Conservation (phyloP, 2,329 filamentous ascomycete genomes). For the Botryotinia calthae region DNA sequence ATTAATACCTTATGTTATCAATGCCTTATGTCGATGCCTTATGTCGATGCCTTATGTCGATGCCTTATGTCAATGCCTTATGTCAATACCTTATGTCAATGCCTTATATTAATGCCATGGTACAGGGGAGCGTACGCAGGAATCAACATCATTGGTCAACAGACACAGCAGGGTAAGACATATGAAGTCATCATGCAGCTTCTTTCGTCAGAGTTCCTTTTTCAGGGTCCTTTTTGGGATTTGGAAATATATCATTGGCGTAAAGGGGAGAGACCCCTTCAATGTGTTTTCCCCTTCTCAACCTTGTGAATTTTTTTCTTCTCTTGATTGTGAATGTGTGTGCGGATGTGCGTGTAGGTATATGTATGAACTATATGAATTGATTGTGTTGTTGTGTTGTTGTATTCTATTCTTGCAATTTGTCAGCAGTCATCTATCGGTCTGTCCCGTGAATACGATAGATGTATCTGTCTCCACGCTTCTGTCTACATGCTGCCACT, state of each 20-base stretch:
- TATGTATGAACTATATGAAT: too few relatives aligned
- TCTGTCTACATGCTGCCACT: background rate
- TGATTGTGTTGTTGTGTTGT: too few relatives aligned
- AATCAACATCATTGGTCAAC: background rate
- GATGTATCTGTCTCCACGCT: background rate
- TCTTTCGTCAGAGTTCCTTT: background rate
- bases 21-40: background rate
- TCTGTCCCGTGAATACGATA: background rate
- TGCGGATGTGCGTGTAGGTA: too few relatives aligned
- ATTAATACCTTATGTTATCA: background rate
- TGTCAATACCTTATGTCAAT: background rate
- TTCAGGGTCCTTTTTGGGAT: conserved; percentile 4
- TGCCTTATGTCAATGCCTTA: background rate
- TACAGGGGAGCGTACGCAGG: background rate
- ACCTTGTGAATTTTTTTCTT: background rate
- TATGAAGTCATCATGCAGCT: conserved; percentile 1
- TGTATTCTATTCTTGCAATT: background rate
- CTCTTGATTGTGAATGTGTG: too few relatives aligned
- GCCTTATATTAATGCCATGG: background rate
- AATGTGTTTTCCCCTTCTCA: background rate
- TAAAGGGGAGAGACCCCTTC: background rate
- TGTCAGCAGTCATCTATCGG: background rate
- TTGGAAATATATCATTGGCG: background rate
- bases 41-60: background rate
- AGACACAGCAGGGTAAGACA: background rate